Evolutionary conservation across 1,284 basidiomycete species (phyloP).

Genomic region (Sutorius eximius): DNA sequence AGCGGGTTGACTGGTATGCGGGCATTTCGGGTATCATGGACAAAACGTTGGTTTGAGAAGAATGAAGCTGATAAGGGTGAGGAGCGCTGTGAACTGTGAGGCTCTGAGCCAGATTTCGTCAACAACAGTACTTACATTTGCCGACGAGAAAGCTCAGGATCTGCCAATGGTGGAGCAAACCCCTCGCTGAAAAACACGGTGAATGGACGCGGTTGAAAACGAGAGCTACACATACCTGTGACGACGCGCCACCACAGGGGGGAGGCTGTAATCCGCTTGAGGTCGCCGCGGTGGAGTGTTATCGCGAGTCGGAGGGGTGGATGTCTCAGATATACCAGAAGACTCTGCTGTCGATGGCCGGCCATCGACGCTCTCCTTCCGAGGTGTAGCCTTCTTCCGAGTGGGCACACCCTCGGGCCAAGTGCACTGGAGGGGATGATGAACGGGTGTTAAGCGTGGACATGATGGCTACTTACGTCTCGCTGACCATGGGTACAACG

Average conservation of each 20-base stretch:
- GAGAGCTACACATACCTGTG: slow-evolving; percentile 44
- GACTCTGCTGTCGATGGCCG: slow-evolving; percentile 65
- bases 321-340: slow-evolving; percentile 58
- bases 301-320: slow-evolving; percentile 65
- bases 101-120: neutral
- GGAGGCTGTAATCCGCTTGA: slow-evolving; percentile 50
- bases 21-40: slow-evolving; percentile 60
- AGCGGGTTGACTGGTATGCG: slow-evolving; percentile 51
- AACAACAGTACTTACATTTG: slow-evolving; percentile 43
- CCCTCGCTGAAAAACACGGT: slow-evolving; percentile 21
- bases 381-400: slow-evolving; percentile 53
- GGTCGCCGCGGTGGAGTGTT: slow-evolving; percentile 54
- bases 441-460: slow-evolving; percentile 14
- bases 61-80: slow-evolving; percentile 36
- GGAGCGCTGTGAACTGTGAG: slow-evolving; percentile 29
- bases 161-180: slow-evolving; percentile 42
- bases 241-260: slow-evolving; percentile 53
- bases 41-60: slow-evolving; percentile 44
- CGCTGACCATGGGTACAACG: slow-evolving; percentile 77
- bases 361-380: slow-evolving; percentile 51
- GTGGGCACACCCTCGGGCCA: slow-evolving; percentile 75
- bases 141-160: slow-evolving; percentile 46
- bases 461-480: slow-evolving; percentile 48
- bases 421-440: slow-evolving; percentile 55
- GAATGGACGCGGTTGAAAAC: neutral